These are phyloP conservation scores for Begonia masoniana DNA, from an alignment of 306 rosid genomes.

Conservation along the genomic window DNA sequence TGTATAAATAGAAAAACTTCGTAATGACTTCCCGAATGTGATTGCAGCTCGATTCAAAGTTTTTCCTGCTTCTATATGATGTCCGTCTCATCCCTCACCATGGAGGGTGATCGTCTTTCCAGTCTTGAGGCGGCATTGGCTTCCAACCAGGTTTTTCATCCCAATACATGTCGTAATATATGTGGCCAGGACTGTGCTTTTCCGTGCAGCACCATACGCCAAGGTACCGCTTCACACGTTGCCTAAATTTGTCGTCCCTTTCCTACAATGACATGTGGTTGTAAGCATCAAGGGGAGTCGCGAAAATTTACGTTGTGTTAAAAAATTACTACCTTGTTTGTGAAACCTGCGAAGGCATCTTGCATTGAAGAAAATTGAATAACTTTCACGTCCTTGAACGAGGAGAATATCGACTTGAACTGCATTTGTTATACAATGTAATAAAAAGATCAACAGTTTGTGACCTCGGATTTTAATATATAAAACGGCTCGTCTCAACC, in stretches of 20 bases:
- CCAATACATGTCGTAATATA: constrained; percentile 94
- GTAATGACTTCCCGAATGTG: no score
- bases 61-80: no score
- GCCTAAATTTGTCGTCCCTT: constrained; percentile 62
- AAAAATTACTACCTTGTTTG: constrained; percentile 43
- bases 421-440: constrained; percentile 21
- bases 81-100: constrained; percentile 1
- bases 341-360: constrained; percentile 66
- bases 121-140: constrained; percentile 69
- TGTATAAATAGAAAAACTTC: no score
- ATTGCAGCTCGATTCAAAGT: no score
- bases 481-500: no score
- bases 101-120: constrained; percentile 82
- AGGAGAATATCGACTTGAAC: constrained; percentile 53
- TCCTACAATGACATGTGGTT: constrained; percentile 18
- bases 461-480: no score
- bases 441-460: no score
- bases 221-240: constrained; percentile 55
- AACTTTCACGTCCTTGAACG: constrained; percentile 77
- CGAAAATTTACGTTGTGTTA: no score
- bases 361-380: constrained; percentile 87
- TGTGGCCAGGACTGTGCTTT: constrained; percentile 69
- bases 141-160: constrained; percentile 95
- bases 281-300: no score
- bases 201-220: constrained; percentile 96